phyloP scores from a whole-genome alignment of 371 early-diverging fungal genomes.

The Mucor sp. region DNA sequence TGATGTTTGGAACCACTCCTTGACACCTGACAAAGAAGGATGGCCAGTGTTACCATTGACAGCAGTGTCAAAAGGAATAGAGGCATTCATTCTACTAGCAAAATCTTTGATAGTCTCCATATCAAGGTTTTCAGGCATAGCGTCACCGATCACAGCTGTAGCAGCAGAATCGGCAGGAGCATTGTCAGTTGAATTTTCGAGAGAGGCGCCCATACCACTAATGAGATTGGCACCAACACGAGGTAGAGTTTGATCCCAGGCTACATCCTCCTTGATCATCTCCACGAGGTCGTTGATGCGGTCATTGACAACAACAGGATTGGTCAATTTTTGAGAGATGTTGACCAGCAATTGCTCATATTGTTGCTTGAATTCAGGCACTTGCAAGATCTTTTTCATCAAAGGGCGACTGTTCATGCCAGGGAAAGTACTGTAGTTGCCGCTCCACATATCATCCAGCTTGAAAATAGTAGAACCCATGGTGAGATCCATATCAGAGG shows the following conservation, averaged over 20 bases:
- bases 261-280: constrained; percentile 25
- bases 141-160: neutral
- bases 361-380: constrained; percentile 28
- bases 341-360: constrained; percentile 27
- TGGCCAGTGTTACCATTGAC: constrained; percentile 13
- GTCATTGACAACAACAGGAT: constrained; percentile 21
- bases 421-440: constrained; percentile 36
- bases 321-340: constrained; percentile 17
- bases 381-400: constrained; percentile 19
- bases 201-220: neutral
- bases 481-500: constrained; percentile 23
- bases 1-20: constrained; percentile 12
- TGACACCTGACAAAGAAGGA: constrained; percentile 18
- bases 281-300: constrained; percentile 17
- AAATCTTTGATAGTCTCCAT: neutral
- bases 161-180: neutral
- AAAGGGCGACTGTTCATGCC: constrained; percentile 23
- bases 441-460: constrained; percentile 21
- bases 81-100: neutral
- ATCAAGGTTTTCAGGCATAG: neutral
- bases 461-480: constrained; percentile 8
- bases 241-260: constrained; percentile 24
- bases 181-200: neutral
- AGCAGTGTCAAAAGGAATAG: constrained; percentile 8
- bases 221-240: neutral